Base-by-base conservation (phyloP, 176 grass and related monocot genomes). In the Oryza officinalis region DNA sequence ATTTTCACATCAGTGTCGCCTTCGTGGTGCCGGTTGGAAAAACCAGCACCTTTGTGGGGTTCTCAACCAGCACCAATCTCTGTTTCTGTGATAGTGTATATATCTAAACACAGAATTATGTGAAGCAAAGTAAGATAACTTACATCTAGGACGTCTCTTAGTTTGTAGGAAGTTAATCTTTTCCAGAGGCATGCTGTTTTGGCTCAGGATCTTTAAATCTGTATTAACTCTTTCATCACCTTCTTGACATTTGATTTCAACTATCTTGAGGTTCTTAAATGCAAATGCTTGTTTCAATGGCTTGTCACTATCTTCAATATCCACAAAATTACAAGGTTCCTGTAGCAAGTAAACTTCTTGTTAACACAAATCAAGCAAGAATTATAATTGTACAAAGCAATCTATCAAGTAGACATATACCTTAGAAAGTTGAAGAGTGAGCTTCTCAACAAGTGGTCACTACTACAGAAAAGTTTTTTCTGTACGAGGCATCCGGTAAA, bases 241-340 rank as follows among this genome's bases (percentile, higher is more conserved):
- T 54, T 77, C 10, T 5, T 77, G 22, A 40, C 74, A 77, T 77
- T 8, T 77, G 54, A 77, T 77, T 77, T 77, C 32, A 40, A 77
- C 74, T 40, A 63, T 13, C 32, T 77, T 77, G 52, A 77, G 32
- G 7, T 63, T 31, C 52, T 63, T 77, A 50, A 77, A 61, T 63
- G 37, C 30, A 10, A 61, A 76, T 32, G 9, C 44, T 46, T 76
- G 74, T 76, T 13, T 6, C 22, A 31, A 33, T 76, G 74, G 52
- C 20, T 40, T 63, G 61, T 12, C n/a, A 23, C 31, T 37, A 22
- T 38, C 74, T 37, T 76, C 54, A 37, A 22, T 61, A 38, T 60
- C 20, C 73, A 35, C 22, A 75, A 31, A 59, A 32, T 52, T 60
- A 20, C 1, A 10, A 46, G 8, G 9, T 25, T 3, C 23, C 32